Conservation (phyloP, 352 stramenopile species). For the Pseudoperonospora humuli region DNA sequence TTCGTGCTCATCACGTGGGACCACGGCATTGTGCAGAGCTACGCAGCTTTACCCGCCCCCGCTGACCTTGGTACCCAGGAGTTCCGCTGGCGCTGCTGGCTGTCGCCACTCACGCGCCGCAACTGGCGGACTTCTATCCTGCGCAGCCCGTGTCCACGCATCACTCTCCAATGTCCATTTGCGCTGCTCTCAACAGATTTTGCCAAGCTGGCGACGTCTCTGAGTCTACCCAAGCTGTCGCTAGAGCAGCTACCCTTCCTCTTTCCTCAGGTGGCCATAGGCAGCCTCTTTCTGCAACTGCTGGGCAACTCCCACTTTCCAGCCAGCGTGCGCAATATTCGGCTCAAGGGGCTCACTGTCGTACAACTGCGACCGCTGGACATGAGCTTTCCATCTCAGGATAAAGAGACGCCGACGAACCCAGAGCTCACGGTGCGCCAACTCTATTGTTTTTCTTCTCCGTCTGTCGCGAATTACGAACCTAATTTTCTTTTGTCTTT, state of each 20-base stretch:
- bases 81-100: slow-evolving; percentile 66
- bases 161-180: slow-evolving; percentile 71
- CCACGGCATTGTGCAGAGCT: slow-evolving; percentile 60
- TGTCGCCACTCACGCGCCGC: slow-evolving; percentile 48
- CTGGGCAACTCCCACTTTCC: slow-evolving; percentile 81
- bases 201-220: slow-evolving; percentile 67
- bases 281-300: slow-evolving; percentile 66
- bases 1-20: slow-evolving; percentile 76
- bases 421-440: slow-evolving; percentile 37
- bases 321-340: slow-evolving; percentile 35
- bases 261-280: slow-evolving; percentile 58
- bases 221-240: slow-evolving; percentile 54
- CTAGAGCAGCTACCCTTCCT: slow-evolving; percentile 72
- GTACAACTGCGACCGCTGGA: slow-evolving; percentile 60
- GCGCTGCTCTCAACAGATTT: slow-evolving; percentile 66
- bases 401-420: slow-evolving; percentile 9
- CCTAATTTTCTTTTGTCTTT: not conserved
- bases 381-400: slow-evolving; percentile 53
- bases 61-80: slow-evolving; percentile 70
- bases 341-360: slow-evolving; percentile 66
- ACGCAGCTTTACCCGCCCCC: slow-evolving; percentile 50
- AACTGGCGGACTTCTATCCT: slow-evolving; percentile 50
- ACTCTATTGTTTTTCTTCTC: not conserved
- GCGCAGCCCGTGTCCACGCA: slow-evolving; percentile 52
- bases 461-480: not conserved